These are phyloP conservation scores for Yarrowia phangngaensis DNA, from an alignment of 805 yeast species.

Conservation along the genomic window DNA sequence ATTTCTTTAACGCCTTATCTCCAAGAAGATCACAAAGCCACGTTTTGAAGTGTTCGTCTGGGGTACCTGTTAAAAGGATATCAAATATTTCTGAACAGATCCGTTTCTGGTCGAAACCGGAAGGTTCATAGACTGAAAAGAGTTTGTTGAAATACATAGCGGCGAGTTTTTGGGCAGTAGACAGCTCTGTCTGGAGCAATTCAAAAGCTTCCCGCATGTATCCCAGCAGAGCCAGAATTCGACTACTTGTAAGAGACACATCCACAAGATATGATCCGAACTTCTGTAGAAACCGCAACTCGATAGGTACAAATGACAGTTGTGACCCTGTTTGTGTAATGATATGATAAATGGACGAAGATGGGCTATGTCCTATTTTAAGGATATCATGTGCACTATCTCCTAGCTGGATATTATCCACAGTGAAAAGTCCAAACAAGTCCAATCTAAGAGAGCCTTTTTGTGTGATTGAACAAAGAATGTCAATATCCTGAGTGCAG, in stretches of 20 bases:
- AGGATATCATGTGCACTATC: conserved; percentile 4
- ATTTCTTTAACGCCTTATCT: conserved; percentile 51
- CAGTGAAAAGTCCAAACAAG: conserved; percentile 9
- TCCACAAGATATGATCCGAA: conserved; percentile 27
- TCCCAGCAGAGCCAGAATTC: conserved; percentile 39
- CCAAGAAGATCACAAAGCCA: conserved; percentile 56
- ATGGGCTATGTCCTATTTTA: conserved; percentile 9
- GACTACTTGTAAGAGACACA: conserved; percentile 41
- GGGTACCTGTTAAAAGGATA: conserved; percentile 48
- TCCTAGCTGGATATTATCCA: conserved; percentile 13
- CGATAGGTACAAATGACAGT: conserved; percentile 13
- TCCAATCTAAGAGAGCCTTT: conserved; percentile 4
- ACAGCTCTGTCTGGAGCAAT: conserved; percentile 35
- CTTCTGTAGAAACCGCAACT: conserved; percentile 26
- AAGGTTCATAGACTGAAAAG: conserved; percentile 4
- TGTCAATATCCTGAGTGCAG: conserved; percentile 1
- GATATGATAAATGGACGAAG: conserved; percentile 5
- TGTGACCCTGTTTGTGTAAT: conserved; percentile 22
- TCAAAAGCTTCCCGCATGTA: conserved; percentile 38
- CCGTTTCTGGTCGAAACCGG: conserved; percentile 29
- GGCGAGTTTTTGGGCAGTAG: conserved; percentile 38
- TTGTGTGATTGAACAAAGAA: conserved; percentile 7
- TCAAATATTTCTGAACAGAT: conserved; percentile 41
- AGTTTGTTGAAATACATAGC: conserved; percentile 20
- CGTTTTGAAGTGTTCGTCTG: conserved; percentile 45